Conservation (phyloP, 2,329 filamentous ascomycete genomes). For the Curvularia sp. region DNA sequence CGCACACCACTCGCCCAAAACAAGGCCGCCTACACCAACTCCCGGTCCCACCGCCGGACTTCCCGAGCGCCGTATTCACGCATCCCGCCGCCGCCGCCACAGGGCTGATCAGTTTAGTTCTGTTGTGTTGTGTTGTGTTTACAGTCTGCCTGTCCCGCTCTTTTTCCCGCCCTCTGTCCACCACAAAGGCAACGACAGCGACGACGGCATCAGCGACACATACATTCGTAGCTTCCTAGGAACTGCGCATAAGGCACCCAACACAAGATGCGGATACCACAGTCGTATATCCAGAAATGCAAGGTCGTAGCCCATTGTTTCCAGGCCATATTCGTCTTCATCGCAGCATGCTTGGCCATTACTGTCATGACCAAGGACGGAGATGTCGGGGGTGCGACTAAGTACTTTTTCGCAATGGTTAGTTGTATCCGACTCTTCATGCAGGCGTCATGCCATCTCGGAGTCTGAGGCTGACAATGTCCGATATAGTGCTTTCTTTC, state of each 20-base stretch:
- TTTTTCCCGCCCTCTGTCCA: not conserved
- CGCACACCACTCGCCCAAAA: not conserved
- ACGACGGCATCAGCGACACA: not conserved
- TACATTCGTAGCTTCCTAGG: not conserved
- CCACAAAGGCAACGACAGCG: not conserved
- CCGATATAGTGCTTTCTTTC: conserved; percentile 64
- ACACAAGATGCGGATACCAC: conserved; percentile 53
- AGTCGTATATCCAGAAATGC: conserved; percentile 60
- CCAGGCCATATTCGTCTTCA: conserved; percentile 64
- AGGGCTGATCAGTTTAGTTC: not conserved
- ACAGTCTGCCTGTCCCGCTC: not conserved
- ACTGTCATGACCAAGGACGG: conserved; percentile 64
- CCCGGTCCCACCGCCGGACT: conserved; percentile 4
- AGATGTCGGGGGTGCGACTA: conserved; percentile 61
- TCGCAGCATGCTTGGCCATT: conserved; percentile 65
- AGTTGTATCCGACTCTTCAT: conserved; percentile 25
- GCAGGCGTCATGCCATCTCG: not conserved
- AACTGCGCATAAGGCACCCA: not conserved
- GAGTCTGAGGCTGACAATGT: conserved; percentile 25
- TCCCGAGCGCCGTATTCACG: conserved; percentile 3
- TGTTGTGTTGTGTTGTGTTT: conserved; percentile 1
- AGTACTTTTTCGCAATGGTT: conserved; percentile 66
- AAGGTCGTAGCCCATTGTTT: conserved; percentile 64
- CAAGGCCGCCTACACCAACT: not conserved
- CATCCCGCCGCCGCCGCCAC: conserved; percentile 3